Evolutionary conservation across 2,329 filamentous ascomycete species (phyloP).

Genomic region (Endocalyx cinctus): DNA sequence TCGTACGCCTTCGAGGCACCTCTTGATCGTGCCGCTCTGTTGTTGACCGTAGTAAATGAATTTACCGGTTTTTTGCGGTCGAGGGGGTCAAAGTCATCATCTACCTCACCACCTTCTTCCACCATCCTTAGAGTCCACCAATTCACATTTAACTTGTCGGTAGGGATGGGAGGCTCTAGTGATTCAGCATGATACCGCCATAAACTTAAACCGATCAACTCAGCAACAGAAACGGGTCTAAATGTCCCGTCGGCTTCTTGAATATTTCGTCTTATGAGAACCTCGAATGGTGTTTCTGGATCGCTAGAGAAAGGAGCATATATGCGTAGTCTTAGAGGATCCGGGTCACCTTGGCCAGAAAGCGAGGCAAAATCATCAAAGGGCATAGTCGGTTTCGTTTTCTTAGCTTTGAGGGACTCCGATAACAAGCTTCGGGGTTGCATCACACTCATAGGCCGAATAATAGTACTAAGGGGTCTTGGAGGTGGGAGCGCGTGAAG

Average conservation of each 20-base stretch:
- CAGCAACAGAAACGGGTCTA: constrained; percentile 65
- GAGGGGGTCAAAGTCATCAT: constrained; percentile 78
- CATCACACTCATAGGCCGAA: constrained; percentile 60
- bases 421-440: constrained; percentile 69
- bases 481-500: constrained; percentile 67
- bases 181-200: constrained; percentile 77
- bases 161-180: constrained; percentile 59
- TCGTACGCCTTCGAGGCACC: constrained; percentile 75
- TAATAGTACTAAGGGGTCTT: constrained; percentile 59
- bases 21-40: constrained; percentile 56
- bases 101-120: constrained; percentile 77
- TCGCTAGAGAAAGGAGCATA: constrained; percentile 68
- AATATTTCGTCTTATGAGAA: constrained; percentile 65
- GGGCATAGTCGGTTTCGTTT: constrained; percentile 63
- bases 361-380: constrained; percentile 73
- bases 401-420: constrained; percentile 67
- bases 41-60: constrained; percentile 78
- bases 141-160: constrained; percentile 70
- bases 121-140: constrained; percentile 82
- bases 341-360: constrained; percentile 73
- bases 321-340: constrained; percentile 71
- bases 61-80: constrained; percentile 69
- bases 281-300: constrained; percentile 62
- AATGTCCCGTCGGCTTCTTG: constrained; percentile 62
- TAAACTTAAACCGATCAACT: constrained; percentile 75